Evolutionary conservation across 768 basidiomycete species (phyloP).

Genomic region (Zangia roseola): DNA sequence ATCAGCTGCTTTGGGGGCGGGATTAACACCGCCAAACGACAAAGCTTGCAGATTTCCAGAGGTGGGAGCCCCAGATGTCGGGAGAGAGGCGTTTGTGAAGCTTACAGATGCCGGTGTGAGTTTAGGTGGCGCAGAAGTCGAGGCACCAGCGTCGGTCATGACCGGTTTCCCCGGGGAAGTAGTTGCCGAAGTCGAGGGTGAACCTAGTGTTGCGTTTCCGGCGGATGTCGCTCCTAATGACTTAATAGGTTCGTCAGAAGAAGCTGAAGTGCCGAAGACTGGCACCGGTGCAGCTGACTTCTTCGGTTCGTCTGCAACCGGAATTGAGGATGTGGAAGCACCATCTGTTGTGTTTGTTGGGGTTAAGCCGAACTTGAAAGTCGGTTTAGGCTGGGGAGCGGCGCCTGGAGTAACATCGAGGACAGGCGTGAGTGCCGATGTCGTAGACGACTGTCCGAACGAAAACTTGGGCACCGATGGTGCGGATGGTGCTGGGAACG

Average conservation of each 20-base stretch:
- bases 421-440: constrained; percentile 3
- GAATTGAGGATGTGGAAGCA: constrained; percentile 8
- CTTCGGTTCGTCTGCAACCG: constrained; percentile 22
- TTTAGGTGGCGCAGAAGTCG: constrained; percentile 21
- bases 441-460: constrained; percentile 20
- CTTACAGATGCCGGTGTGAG: constrained; percentile 12
- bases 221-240: constrained; percentile 16
- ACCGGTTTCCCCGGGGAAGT: constrained; percentile 16
- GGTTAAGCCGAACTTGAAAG: constrained; percentile 21
- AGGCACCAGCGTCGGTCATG: constrained; percentile 14
- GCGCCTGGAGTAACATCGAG: constrained; percentile 5
- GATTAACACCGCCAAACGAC: constrained; percentile 18
- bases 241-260: constrained; percentile 25
- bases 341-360: constrained; percentile 26
- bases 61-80: constrained; percentile 16
- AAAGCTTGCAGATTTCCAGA: constrained; percentile 13
- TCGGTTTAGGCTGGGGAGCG: constrained; percentile 21
- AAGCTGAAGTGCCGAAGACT: constrained; percentile 10
- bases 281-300: constrained; percentile 26
- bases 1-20: constrained; percentile 16
- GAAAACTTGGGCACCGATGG: constrained; percentile 22
- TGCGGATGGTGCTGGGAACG: constrained; percentile 6
- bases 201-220: constrained; percentile 16
- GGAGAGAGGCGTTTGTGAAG: constrained; percentile 15
- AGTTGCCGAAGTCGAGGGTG: constrained; percentile 11